Base-by-base conservation (phyloP, 2,329 filamentous ascomycete genomes). In the Exophiala sp. region DNA sequence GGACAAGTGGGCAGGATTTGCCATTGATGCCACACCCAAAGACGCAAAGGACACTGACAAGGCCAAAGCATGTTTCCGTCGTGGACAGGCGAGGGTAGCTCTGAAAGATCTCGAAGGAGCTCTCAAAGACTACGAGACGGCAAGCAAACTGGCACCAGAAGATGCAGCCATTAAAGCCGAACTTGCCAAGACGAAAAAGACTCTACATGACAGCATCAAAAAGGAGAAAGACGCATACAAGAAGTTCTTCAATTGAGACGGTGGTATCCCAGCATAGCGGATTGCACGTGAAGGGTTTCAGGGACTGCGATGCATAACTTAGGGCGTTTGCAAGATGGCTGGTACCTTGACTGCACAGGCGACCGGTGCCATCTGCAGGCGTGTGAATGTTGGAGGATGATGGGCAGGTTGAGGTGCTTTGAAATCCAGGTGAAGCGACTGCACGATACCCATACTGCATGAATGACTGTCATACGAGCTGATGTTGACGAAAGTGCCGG, bases 211-310 rank as follows among this genome's bases (percentile, higher is more conserved):
- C 54, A 81, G 87, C 58, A 80, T 84, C 58, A 87, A 88, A 69
- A 95, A 91, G 82, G 89, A 96, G 78, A 95, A 91, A 82, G 89
- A 88, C 64, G 87, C 86, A 5, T 95, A 92, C 70, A 88, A 87
- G 76, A 97, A 95, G 76, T 94, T 95, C 74, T 97, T 97, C 33
- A 43, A 47, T 18, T 59, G 41, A 59, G 38, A 29, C 5, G 14
- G 8, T 3, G 41, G 18, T 9, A 24, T 11, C 5, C 9, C 7
- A 24, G 11, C 14, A 12, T 10, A 38, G 35, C 35, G 14, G 10
- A 5, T 12, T 16, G 14, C 11, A 12, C 10, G 35, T 5, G 11
- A 10, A 38, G 35, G 14, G 5, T 38, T 16, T 8, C 5, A 29
- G 5, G 24, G 24, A 7, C 10, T 12, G 35, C 35, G 10, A 5